Evolutionary conservation across 2,329 filamentous ascomycete species (phyloP), one percentile per base, ranked within the genome.

Genomic region (Diaporthe amygdali): DNA sequence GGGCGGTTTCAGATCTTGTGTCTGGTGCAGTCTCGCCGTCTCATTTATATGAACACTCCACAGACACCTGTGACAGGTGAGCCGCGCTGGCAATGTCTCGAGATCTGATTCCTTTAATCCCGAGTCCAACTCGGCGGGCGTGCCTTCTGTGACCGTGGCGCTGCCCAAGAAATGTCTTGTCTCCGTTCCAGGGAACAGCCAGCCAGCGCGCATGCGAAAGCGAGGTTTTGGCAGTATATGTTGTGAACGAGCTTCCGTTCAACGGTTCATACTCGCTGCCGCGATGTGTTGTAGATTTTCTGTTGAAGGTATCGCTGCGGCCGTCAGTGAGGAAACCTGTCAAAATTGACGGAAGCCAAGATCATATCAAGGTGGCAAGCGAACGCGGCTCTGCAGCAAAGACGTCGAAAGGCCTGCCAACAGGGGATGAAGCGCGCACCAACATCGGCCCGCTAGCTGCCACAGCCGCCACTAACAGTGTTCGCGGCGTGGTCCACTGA

Each of bases 1-100:
- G 59, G 59, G 20, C 49, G 59, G 59, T 64, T 44, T 64, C 59
- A 64, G 30, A 64, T 64, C 44, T 49, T 37, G 59, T 64, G 59
- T 12, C n/a, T 27, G 44, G 27, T 44, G 20, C 44, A 25, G 59
- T 49, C 44, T 47, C 20, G 59, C 25, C 22, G 59, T 64, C 41
- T 30, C 59, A 47, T 63, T 47, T 47, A 63, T 63, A 64, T 64
- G 59, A 41, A 49, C 44, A 47, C n/a, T 47, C 41, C 41, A 63
- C 39, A 34, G 30, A 14, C 27, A 22, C 14, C 14, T 63, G 59
- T 63, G 27, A 10, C 27, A 34, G 27, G 30, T 63, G 41, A 46
- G 59, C 59, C 30, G 59, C 44, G 44, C 27, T 41, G 34, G 37
- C 15, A 59, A 59, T 59, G 25, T 59, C 55, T 49, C 2, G 30